phyloP scores from a whole-genome alignment of 495 filamentous ascomycete genomes.

The Pseudevernia furfuracea region DNA sequence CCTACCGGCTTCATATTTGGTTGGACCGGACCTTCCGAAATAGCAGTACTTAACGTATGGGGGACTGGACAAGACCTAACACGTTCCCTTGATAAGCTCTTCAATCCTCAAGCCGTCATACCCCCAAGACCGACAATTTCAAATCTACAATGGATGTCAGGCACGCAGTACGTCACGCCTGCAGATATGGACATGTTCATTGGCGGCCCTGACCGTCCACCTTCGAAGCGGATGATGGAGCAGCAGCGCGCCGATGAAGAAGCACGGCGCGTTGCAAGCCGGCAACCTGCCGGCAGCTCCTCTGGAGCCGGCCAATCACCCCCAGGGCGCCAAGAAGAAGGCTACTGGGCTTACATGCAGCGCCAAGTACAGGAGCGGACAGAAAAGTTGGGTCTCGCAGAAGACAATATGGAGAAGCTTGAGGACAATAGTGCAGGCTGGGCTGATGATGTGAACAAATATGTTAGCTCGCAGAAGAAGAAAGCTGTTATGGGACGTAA shows the following conservation, averaged over 20 bases:
- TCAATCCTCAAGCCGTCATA: slow-evolving; percentile 61
- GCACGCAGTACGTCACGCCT: slow-evolving; percentile 83
- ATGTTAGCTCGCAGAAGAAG: slow-evolving; percentile 75
- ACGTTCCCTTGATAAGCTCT: slow-evolving; percentile 59
- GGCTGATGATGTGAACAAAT: slow-evolving; percentile 81
- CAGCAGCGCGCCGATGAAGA: slow-evolving; percentile 53
- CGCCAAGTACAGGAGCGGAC: slow-evolving; percentile 83
- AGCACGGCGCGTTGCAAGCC: slow-evolving; percentile 43
- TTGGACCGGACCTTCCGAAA: slow-evolving; percentile 85
- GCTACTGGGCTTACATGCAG: slow-evolving; percentile 65
- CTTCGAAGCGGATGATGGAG: slow-evolving; percentile 68
- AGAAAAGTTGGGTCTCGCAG: slow-evolving; percentile 71
- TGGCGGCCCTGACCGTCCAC: slow-evolving; percentile 78
- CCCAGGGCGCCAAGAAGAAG: slow-evolving; percentile 37
- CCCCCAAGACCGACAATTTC: slow-evolving; percentile 91
- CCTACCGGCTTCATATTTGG: slow-evolving; percentile 71
- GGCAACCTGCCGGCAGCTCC: slow-evolving; percentile 29
- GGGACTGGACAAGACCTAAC: slow-evolving; percentile 54
- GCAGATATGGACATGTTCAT: slow-evolving; percentile 89
- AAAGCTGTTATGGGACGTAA: slow-evolving; percentile 63
- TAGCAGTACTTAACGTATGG: slow-evolving; percentile 73
- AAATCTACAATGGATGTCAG: slow-evolving; percentile 91
- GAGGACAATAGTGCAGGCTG: slow-evolving; percentile 73
- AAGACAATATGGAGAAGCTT: slow-evolving; percentile 74
- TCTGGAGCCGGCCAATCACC: slow-evolving; percentile 20